These are phyloP conservation scores for Camellia japonica DNA, from an alignment of 148 eudicot genomes.

Conservation along the genomic window DNA sequence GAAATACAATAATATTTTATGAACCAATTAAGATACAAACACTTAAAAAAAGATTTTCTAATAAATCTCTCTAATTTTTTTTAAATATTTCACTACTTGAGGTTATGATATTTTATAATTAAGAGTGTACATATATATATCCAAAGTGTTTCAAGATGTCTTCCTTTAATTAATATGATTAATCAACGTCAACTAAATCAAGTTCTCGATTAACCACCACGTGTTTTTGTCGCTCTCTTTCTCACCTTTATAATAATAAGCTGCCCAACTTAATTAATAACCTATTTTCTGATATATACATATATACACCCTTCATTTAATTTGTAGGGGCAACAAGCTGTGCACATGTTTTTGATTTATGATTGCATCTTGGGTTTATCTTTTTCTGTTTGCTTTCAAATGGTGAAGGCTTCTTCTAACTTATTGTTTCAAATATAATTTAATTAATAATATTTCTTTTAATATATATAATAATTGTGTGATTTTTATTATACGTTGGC, in stretches of 20 bases:
- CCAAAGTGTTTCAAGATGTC: not conserved
- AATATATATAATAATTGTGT: no score
- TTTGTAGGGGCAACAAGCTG: not conserved
- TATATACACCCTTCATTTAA: not conserved
- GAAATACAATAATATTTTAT: no score
- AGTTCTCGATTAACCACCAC: not conserved
- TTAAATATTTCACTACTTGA: not conserved
- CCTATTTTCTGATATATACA: not conserved
- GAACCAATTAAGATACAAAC: no score
- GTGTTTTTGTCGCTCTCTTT: not conserved
- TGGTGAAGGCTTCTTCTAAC: not conserved
- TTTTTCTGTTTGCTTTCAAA: not conserved
- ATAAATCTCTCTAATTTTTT: no score
- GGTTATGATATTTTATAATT: not conserved
- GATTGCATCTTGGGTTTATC: not conserved
- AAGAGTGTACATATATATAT: not conserved
- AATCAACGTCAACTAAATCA: not conserved
- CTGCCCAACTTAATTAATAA: no score
- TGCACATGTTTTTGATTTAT: constrained; percentile 1
- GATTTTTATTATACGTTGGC: no score
- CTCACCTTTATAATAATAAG: not conserved
- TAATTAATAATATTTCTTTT: no score
- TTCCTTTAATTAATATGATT: not conserved
- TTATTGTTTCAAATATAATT: not conserved
- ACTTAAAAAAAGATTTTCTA: no score